Conservation (phyloP, 139 green algal genomes). For the Zygnema circumcarinatum region DNA sequence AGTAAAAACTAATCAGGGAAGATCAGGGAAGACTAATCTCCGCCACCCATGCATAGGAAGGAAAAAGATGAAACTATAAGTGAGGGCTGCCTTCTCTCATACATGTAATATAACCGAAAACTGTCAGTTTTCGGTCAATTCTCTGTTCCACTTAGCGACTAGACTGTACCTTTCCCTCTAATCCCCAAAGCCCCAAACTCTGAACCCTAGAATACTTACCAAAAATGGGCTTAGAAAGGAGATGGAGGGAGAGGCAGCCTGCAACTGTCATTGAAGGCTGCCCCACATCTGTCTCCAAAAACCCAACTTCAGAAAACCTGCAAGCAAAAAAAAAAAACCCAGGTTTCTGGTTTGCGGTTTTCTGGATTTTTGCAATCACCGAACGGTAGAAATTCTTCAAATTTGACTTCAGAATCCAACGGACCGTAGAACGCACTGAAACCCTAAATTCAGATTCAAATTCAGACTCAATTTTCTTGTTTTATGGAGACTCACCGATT, state of each 20-base stretch:
- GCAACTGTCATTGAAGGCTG: slow-evolving; percentile 87
- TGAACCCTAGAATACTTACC: no score
- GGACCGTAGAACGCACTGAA: background rate
- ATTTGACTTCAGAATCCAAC: slow-evolving; percentile 1
- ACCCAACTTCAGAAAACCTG: slow-evolving; percentile 67
- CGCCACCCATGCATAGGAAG: no score
- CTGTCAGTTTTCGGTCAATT: no score
- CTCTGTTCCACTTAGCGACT: no score
- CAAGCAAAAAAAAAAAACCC: slow-evolving; percentile 9
- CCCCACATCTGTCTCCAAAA: slow-evolving; percentile 84
- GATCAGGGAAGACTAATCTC: no score
- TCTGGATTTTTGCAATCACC: background rate
- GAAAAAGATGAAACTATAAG: no score
- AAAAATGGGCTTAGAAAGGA: slow-evolving; percentile 64
- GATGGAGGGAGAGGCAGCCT: slow-evolving; percentile 74
- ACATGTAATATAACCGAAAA: no score
- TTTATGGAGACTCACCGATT: background rate
- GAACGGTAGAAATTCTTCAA: background rate
- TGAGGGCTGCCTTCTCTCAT: no score
- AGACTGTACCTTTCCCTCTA: no score
- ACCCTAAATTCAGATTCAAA: background rate
- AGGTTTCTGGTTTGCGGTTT: slow-evolving; percentile 4
- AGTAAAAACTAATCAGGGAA: no score
- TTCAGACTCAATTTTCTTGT: background rate
- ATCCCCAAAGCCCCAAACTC: no score